Evolutionary conservation across 371 early-diverging fungal genomes (phyloP).

Genomic region (Apophysomyces elegans): DNA sequence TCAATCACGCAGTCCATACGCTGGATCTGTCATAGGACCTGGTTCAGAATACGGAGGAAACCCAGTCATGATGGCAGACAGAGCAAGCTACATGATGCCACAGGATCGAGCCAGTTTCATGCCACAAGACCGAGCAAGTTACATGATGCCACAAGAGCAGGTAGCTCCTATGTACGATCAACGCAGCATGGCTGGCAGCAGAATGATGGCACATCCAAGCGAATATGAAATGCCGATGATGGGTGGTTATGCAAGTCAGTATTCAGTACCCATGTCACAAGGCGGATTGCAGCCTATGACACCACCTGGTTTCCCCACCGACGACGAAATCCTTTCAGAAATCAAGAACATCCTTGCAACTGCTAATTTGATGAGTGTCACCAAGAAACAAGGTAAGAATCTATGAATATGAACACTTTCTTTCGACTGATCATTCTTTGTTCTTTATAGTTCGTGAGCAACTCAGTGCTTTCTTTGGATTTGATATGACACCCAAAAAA

Average conservation of each 20-base stretch:
- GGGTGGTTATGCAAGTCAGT: constrained; percentile 38
- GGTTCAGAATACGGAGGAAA: constrained; percentile 41
- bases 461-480: constrained; percentile 77
- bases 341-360: constrained; percentile 81
- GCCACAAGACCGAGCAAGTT: constrained; percentile 17
- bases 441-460: constrained; percentile 74
- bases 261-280: constrained; percentile 43
- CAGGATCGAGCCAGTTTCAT: constrained; percentile 11
- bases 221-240: constrained; percentile 24
- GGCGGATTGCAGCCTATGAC: constrained; percentile 36
- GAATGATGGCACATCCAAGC: constrained; percentile 16
- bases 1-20: constrained; percentile 39
- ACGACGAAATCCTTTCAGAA: constrained; percentile 83
- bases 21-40: constrained; percentile 30
- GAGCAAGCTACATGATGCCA: constrained; percentile 17
- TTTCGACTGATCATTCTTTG: neutral
- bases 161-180: constrained; percentile 13
- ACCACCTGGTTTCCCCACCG: constrained; percentile 69
- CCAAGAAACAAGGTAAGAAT: constrained; percentile 77
- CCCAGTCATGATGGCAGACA: neutral
- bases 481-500: constrained; percentile 81
- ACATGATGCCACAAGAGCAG: constrained; percentile 12
- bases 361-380: constrained; percentile 80
- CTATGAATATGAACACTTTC: too few species aligned
- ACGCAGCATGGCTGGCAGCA: constrained; percentile 13